phyloP scores from a whole-genome alignment of 306 rosid species.

The Myrica gale region DNA sequence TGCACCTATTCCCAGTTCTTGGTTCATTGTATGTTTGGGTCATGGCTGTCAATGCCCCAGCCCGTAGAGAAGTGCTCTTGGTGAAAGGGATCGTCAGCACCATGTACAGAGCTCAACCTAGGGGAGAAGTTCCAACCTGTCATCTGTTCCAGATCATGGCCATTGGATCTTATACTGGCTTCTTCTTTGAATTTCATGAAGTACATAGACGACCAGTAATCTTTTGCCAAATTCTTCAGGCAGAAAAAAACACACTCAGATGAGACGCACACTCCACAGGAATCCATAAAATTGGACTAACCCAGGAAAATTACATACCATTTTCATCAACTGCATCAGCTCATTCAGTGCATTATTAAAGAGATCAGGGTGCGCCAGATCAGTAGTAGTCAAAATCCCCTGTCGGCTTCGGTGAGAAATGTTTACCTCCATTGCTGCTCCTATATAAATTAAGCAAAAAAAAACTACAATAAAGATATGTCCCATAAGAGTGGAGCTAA shows the following conservation, averaged over 20 bases:
- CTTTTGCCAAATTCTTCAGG: constrained; percentile 70
- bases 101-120: constrained; percentile 78
- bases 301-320: constrained; percentile 36
- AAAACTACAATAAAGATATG: neutral
- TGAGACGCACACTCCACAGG: neutral
- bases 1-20: neutral
- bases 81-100: constrained; percentile 83
- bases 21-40: constrained; percentile 29
- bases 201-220: constrained; percentile 92
- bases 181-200: constrained; percentile 80
- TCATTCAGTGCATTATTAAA: constrained; percentile 69
- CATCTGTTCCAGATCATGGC: constrained; percentile 60
- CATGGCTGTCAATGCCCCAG: constrained; percentile 36
- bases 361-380: constrained; percentile 70
- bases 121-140: constrained; percentile 77
- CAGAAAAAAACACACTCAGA: constrained; percentile 8
- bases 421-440: constrained; percentile 84
- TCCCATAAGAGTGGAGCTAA: constrained; percentile 18
- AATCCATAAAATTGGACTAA: constrained; percentile 13
- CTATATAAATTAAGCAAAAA: constrained; percentile 38
- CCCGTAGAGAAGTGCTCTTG: constrained; percentile 59
- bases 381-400: constrained; percentile 69
- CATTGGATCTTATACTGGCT: constrained; percentile 49
- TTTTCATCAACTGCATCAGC: constrained; percentile 73
- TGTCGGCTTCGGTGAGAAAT: constrained; percentile 85